Conservation (phyloP, 2,329 filamentous ascomycete species). For the Cucurbitaria berberidis region DNA sequence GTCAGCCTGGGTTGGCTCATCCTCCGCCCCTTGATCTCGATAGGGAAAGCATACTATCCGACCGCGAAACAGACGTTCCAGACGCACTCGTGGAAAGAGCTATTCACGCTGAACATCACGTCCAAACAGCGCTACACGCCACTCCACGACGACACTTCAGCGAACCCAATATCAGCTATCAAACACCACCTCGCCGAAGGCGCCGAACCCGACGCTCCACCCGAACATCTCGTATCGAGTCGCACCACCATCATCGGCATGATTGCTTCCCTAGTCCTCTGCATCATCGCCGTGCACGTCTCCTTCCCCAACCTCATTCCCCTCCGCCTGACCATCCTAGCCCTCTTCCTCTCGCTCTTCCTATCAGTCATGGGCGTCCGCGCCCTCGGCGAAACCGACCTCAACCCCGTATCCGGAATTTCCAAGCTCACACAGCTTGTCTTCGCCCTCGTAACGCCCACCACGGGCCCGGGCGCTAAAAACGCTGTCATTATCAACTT, state of each 20-base stretch:
- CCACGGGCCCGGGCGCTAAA: slow-evolving; percentile 59
- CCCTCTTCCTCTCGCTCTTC: slow-evolving; percentile 76
- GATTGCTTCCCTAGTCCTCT: slow-evolving; percentile 76
- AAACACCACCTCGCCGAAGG: slow-evolving; percentile 40
- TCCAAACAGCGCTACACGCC: slow-evolving; percentile 49
- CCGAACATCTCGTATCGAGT: slow-evolving; percentile 78
- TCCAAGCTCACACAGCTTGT: slow-evolving; percentile 95
- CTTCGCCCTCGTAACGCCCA: slow-evolving; percentile 86
- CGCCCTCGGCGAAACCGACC: slow-evolving; percentile 79
- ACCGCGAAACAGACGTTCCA: slow-evolving; percentile 34
- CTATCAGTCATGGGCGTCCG: slow-evolving; percentile 70
- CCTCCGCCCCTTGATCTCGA: slow-evolving; percentile 64
- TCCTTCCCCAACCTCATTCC: slow-evolving; percentile 86
- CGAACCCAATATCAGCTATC: slow-evolving; percentile 33
- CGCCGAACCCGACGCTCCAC: slow-evolving; percentile 76
- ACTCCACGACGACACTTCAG: slow-evolving; percentile 32
- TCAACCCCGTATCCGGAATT: slow-evolving; percentile 96
- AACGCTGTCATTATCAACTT: slow-evolving; percentile 95
- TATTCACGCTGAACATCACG: slow-evolving; percentile 40
- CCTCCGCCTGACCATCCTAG: slow-evolving; percentile 80
- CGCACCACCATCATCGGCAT: slow-evolving; percentile 77
- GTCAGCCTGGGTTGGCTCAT: slow-evolving; percentile 84
- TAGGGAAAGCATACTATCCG: slow-evolving; percentile 51
- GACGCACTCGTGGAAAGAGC: slow-evolving; percentile 46
- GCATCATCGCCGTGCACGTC: slow-evolving; percentile 78